These are phyloP conservation scores for Termitomyces sp. DNA, from an alignment of 768 basidiomycete genomes.

Conservation along the genomic window DNA sequence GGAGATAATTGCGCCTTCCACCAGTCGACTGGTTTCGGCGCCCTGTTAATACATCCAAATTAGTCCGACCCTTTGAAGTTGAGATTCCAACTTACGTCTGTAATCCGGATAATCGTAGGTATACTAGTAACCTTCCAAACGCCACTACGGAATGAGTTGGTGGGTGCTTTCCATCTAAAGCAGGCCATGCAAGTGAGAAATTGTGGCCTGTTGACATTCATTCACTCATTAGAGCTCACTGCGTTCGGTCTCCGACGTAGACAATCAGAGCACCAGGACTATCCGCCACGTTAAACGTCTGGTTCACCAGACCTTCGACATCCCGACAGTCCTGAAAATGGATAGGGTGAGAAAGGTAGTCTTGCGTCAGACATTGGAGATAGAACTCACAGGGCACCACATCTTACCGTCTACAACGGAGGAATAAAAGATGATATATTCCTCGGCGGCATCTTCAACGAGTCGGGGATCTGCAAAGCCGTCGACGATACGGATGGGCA, in stretches of 20 bases:
- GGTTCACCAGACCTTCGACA: conserved; percentile 49
- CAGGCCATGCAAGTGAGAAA: neutral
- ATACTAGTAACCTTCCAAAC: conserved; percentile 57
- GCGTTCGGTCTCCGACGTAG: conserved; percentile 59
- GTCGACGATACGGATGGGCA: conserved; percentile 45
- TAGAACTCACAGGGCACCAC: conserved; percentile 63
- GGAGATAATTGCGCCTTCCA: conserved; percentile 32
- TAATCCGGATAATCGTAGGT: conserved; percentile 61
- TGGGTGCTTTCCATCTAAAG: conserved; percentile 60
- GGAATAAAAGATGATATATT: conserved; percentile 65
- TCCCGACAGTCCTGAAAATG: conserved; percentile 52
- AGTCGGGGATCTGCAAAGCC: conserved; percentile 27
- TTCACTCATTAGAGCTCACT: conserved; percentile 55
- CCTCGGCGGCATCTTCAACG: conserved; percentile 36
- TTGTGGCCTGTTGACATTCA: neutral
- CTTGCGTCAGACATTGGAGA: neutral
- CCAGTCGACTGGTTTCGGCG: conserved; percentile 34
- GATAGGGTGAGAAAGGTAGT: neutral
- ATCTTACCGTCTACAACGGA: conserved; percentile 53
- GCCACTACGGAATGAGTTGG: conserved; percentile 52
- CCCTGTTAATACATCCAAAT: conserved; percentile 21
- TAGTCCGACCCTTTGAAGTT: neutral
- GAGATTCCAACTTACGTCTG: conserved; percentile 34
- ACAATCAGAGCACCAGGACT: conserved; percentile 54
- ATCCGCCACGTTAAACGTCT: conserved; percentile 39